Evolutionary conservation across 192 early-diverging fungal genomes (phyloP).

Genomic region (Umbelopsis sp.): DNA sequence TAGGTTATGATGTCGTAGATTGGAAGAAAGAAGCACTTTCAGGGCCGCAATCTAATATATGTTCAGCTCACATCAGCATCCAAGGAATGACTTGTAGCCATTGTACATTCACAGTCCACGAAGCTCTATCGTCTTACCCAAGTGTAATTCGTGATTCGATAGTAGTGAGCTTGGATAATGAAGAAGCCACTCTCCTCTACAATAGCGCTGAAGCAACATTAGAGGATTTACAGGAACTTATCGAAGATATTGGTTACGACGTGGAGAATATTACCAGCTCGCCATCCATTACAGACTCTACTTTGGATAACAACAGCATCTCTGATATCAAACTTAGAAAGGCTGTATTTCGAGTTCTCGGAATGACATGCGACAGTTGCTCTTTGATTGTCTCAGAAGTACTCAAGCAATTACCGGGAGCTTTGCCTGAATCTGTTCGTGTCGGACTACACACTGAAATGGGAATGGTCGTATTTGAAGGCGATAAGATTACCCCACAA

Average conservation of each 20-base stretch:
- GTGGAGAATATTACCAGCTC: slow-evolving; percentile 24
- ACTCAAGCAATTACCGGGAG: slow-evolving; percentile 48
- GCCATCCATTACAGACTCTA: slow-evolving; percentile 18
- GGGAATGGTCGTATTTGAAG: slow-evolving; percentile 30
- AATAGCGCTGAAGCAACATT: neutral
- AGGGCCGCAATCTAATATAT: neutral
- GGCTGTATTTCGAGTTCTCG: slow-evolving; percentile 47
- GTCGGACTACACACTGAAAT: slow-evolving; percentile 40
- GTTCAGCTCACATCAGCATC: neutral
- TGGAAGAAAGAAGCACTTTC: neutral
- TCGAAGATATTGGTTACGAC: slow-evolving; percentile 76
- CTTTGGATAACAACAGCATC: slow-evolving; percentile 22
- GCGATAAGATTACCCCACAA: neutral
- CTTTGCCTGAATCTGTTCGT: slow-evolving; percentile 52
- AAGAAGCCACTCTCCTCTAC: neutral
- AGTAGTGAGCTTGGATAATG: slow-evolving; percentile 14
- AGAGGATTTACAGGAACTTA: slow-evolving; percentile 49
- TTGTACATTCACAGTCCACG: slow-evolving; percentile 24
- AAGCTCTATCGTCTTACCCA: neutral
- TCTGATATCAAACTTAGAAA: slow-evolving; percentile 9
- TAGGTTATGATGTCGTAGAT: slow-evolving; percentile 23
- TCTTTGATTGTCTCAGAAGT: slow-evolving; percentile 65
- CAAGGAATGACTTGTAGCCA: slow-evolving; percentile 36
- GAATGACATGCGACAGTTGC: slow-evolving; percentile 90
- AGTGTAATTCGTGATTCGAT: slow-evolving; percentile 5